phyloP scores from a whole-genome alignment of 2,329 filamentous ascomycete species.

The Aspergillus sp. region DNA sequence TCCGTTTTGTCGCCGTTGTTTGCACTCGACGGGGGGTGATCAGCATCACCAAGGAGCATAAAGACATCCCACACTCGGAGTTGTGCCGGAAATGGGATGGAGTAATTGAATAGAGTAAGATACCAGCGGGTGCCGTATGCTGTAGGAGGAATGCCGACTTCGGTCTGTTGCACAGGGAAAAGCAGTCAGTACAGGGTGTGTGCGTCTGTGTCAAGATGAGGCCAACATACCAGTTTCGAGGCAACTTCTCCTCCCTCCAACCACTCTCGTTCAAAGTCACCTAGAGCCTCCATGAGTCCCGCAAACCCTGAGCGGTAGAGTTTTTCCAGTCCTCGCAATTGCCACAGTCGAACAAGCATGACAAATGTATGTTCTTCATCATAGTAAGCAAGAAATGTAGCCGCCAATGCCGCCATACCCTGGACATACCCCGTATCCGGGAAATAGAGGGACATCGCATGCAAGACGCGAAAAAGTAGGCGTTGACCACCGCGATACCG shows the following conservation, averaged over 20 bases:
- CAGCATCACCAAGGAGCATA: constrained; percentile 81
- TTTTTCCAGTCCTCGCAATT: constrained; percentile 78
- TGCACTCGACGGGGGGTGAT: constrained; percentile 28
- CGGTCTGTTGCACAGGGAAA: constrained; percentile 40
- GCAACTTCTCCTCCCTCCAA: constrained; percentile 75
- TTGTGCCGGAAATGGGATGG: constrained; percentile 89
- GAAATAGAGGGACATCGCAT: constrained; percentile 87
- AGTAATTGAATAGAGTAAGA: constrained; percentile 94
- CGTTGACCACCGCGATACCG: constrained; percentile 91
- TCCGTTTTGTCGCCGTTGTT: constrained; percentile 17
- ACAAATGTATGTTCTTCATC: constrained; percentile 93
- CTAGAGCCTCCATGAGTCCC: constrained; percentile 80
- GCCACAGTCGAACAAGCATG: constrained; percentile 95
- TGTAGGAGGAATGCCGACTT: constrained; percentile 78
- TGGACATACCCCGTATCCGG: constrained; percentile 93
- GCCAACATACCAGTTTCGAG: constrained; percentile 68
- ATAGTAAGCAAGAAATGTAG: constrained; percentile 92
- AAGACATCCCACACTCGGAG: constrained; percentile 98
- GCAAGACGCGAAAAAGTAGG: constrained; percentile 86
- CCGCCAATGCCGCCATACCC: constrained; percentile 92
- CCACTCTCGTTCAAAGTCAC: constrained; percentile 84
- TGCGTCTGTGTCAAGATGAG: neutral
- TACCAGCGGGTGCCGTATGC: constrained; percentile 98
- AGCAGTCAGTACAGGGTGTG: neutral
- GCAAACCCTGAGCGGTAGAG: constrained; percentile 83